Percentiles rank a stretch among this genome's conserved stretches.
These are phyloP conservation scores for Chlorella sorokiniana DNA, from an alignment of 139 green algal species.

Conservation along the genomic window DNA sequence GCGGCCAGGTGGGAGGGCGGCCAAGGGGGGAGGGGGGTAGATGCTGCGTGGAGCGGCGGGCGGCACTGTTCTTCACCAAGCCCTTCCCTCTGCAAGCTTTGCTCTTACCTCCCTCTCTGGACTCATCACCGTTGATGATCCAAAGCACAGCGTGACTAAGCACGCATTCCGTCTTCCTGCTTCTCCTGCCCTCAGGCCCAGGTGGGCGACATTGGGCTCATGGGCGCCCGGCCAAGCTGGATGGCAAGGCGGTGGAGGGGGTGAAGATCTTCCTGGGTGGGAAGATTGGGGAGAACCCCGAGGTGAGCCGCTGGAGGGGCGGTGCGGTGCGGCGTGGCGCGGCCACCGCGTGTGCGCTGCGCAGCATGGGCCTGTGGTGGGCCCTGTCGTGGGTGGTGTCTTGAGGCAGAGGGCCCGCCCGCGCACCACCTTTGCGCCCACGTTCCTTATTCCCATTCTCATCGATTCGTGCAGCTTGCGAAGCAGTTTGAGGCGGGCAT, in stretches of 20 bases:
- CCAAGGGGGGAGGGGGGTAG: not conserved
- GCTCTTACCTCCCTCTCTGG: not conserved
- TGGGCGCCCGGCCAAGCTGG: slow-evolving; percentile 89
- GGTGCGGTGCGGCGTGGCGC: too few relatives aligned
- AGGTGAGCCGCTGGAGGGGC: not conserved
- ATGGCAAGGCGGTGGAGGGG: slow-evolving; percentile 90
- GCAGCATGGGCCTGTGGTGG: too few relatives aligned
- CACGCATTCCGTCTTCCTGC: not conserved
- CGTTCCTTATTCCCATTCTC: not conserved
- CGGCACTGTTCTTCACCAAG: not conserved
- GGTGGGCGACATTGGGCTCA: slow-evolving; percentile 94
- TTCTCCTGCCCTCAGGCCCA: slow-evolving; percentile 57
- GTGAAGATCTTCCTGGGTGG: slow-evolving; percentile 91
- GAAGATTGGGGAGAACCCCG: slow-evolving; percentile 60
- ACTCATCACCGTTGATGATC: too few relatives aligned
- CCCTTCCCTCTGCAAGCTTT: too few relatives aligned
- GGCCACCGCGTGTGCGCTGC: too few relatives aligned
- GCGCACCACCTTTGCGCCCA: not conserved
- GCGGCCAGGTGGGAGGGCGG: slow-evolving; percentile 76
- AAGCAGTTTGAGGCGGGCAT: slow-evolving; percentile 75
- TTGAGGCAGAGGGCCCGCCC: not conserved
- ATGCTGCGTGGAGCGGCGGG: not conserved
- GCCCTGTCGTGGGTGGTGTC: not conserved
- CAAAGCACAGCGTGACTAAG: too few relatives aligned
- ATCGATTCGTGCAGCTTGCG: slow-evolving; percentile 51